These are phyloP conservation scores for Candida andamanensis DNA, from an alignment of 805 yeast genomes.

Conservation along the genomic window DNA sequence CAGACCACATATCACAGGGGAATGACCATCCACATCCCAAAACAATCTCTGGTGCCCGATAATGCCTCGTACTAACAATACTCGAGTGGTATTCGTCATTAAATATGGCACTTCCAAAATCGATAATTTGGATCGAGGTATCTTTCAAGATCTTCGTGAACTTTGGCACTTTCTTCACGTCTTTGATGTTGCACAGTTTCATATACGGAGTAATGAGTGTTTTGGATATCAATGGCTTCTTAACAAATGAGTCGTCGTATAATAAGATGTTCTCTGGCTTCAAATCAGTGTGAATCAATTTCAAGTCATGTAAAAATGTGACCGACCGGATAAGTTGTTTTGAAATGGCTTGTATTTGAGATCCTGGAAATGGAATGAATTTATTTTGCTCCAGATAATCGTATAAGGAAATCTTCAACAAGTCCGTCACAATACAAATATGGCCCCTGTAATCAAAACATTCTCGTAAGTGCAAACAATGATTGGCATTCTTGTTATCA, in stretches of 20 bases:
- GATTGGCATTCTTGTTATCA: conserved; percentile 63
- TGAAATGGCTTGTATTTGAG: conserved; percentile 85
- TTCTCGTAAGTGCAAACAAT: conserved; percentile 81
- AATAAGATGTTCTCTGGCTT: conserved; percentile 92
- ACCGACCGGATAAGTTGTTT: conserved; percentile 82
- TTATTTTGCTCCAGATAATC: conserved; percentile 84
- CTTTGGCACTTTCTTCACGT: conserved; percentile 24
- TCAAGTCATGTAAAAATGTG: conserved; percentile 83
- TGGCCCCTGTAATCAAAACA: conserved; percentile 92
- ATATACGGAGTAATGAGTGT: conserved; percentile 31
- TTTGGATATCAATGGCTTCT: conserved; percentile 30
- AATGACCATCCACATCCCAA: conserved; percentile 95
- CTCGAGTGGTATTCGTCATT: conserved; percentile 90
- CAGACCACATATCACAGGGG: conserved; percentile 96
- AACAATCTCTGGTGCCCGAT: conserved; percentile 95
- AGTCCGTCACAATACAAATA: conserved; percentile 88
- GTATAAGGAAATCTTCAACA: conserved; percentile 77
- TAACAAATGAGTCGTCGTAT: conserved; percentile 44
- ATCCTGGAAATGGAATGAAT: conserved; percentile 88
- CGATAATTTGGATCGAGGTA: conserved; percentile 85
- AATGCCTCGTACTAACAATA: conserved; percentile 91
- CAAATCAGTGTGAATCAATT: conserved; percentile 89
- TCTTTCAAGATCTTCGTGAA: conserved; percentile 52
- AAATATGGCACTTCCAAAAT: conserved; percentile 95
- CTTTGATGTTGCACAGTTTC: conserved; percentile 16